These are phyloP conservation scores for Achlya hypogyna DNA, from an alignment of 352 stramenopile species.

Conservation along the genomic window DNA sequence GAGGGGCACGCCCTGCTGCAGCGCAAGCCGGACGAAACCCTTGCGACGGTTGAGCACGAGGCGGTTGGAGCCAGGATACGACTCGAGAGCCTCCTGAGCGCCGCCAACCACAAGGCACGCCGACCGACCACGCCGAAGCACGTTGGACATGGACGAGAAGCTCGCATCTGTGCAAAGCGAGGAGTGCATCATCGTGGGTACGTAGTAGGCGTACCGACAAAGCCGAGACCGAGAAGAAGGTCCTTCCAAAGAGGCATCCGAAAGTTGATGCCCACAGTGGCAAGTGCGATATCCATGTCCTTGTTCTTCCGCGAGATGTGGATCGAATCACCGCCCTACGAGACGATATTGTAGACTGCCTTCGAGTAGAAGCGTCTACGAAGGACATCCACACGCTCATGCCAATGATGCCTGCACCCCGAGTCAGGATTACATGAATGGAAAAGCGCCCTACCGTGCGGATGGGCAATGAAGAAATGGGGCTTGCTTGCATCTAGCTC, in stretches of 20 bases:
- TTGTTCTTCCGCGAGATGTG: conserved; percentile 30
- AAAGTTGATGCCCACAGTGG: conserved; percentile 46
- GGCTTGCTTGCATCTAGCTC: conserved; percentile 28
- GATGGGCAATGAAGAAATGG: conserved; percentile 41
- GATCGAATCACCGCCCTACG: conserved; percentile 28
- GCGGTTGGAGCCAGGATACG: conserved; percentile 33
- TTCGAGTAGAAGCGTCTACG: conserved; percentile 14
- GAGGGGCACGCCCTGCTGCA: conserved; percentile 41
- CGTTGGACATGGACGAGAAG: conserved; percentile 30
- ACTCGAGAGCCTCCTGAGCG: conserved; percentile 40
- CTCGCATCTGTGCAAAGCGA: conserved; percentile 28
- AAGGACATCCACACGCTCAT: conserved; percentile 41
- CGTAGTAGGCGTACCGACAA: conserved; percentile 22
- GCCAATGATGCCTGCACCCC: conserved; percentile 34
- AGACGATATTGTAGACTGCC: background rate
- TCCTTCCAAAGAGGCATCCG: conserved; percentile 42
- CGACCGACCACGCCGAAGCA: conserved; percentile 28
- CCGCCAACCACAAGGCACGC: conserved; percentile 35
- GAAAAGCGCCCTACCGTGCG: conserved; percentile 26
- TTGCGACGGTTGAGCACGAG: conserved; percentile 59
- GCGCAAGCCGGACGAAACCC: conserved; percentile 50
- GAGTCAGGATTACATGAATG: background rate
- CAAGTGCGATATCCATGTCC: conserved; percentile 35
- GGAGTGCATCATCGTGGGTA: background rate
- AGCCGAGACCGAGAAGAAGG: conserved; percentile 36